phyloP scores from a whole-genome alignment of 2,329 filamentous ascomycete genomes.

The Nannizziopsis arthrosporioides region DNA sequence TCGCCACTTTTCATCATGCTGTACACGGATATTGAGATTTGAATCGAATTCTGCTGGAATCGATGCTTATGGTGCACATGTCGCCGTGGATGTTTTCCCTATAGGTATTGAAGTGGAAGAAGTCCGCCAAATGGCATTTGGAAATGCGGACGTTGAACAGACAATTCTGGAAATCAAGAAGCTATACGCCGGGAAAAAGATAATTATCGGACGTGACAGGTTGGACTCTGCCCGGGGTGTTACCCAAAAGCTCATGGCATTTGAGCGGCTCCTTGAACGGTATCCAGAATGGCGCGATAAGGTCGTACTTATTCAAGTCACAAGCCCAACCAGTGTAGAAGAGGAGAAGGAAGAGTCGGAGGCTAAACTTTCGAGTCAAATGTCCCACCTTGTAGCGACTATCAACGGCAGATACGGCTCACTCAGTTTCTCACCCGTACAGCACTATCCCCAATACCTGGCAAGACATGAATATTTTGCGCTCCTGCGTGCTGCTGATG shows the following conservation, averaged over 20 bases:
- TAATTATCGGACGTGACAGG: conserved; percentile 90
- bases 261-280: conserved; percentile 78
- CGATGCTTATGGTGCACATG: conserved; percentile 76
- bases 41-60: conserved; percentile 75
- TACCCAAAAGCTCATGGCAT: conserved; percentile 89
- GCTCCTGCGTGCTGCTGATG: conserved; percentile 76
- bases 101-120: conserved; percentile 85
- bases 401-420: conserved; percentile 90
- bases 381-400: conserved; percentile 78
- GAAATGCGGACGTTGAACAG: conserved; percentile 56
- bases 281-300: conserved; percentile 87
- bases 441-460: conserved; percentile 90
- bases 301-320: conserved; percentile 90
- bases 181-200: conserved; percentile 78
- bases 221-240: conserved; percentile 86
- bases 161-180: conserved; percentile 60
- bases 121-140: conserved; percentile 64
- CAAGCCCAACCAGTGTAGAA: conserved; percentile 70
- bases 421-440: conserved; percentile 76
- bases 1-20: conserved; percentile 87
- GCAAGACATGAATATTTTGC: conserved; percentile 87
- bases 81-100: conserved; percentile 85
- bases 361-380: conserved; percentile 72
- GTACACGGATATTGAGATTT: conserved; percentile 81
- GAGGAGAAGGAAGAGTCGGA: conserved; percentile 66